Evolutionary conservation across 129 eudicot genomes (phyloP), one percentile per base, ranked within the genome.

Genomic region (Pulicaria dysenterica): DNA sequence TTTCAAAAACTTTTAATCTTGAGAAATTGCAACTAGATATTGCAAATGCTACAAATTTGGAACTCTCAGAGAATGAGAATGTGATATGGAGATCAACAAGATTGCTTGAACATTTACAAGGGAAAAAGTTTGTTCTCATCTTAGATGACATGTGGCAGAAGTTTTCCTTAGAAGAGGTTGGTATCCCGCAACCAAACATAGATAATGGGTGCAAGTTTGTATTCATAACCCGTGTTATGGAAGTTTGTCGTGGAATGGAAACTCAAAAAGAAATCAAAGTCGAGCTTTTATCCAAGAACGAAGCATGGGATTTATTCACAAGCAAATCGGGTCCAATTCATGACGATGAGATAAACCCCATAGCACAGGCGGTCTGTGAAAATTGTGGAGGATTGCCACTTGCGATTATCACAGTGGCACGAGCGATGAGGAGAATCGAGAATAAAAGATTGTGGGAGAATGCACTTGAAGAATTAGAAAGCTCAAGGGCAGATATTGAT

Each of bases 341-440:
- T 4, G 43, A 57, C 17, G 69, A 72, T 34, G 85, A 79, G 34
- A 70, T 73, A 41, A 70, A 70, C 42, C 44, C 70, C 17, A 68
- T 65, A 36, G 87, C 90, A 34, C 19, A 76, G 55, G 43, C 37
- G 4, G 80, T 80, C 13, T 71, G 81, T 12, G 61, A 72, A 8
- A 68, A 85, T 14, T 80, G 86, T 57, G 79, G 77, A 17, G 80
- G 90, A n/a, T 69, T 82, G 57, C 90, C 90, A 61, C 82, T 85
- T 39, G 87, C 90, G 14, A 69, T 85, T 49, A 81, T 85, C 55
- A 83, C 87, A 4, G 80, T 79, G 43, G 87, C 79, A 19, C 75
- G 81, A 55, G 81, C 81, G 48, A 58, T 75, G 79, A 70, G 79
- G 58, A 75, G 71, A 70, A 34, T 74, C 55, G 41, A 75, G 1